A percentile compares a stretch with the other conserved stretches of the same genome.
phyloP scores from a whole-genome alignment of 1,284 basidiomycete genomes.

The Rhodotorula sp. region DNA sequence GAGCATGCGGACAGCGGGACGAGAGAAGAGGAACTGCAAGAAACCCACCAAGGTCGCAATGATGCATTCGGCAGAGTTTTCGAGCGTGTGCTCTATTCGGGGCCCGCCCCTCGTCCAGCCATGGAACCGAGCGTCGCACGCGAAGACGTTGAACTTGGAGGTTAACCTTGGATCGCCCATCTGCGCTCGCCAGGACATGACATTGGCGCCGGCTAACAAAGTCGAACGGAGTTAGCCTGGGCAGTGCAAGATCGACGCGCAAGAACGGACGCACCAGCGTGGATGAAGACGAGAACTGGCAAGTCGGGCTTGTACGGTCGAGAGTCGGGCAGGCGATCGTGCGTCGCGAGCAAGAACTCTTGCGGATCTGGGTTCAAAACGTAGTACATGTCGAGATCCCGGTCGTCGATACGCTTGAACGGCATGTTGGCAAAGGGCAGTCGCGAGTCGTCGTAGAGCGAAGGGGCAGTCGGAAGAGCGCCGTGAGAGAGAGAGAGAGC shows the following conservation, averaged over 20 bases:
- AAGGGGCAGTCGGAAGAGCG: not conserved
- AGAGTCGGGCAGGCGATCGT: conserved; percentile 21
- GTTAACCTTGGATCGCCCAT: conserved; percentile 13
- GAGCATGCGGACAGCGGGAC: not conserved
- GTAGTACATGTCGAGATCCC: conserved; percentile 24
- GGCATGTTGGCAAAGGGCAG: conserved; percentile 13
- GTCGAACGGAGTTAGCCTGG: not conserved
- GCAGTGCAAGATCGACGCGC: not conserved
- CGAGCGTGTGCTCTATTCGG: conserved; percentile 18
- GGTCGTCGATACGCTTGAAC: conserved; percentile 24
- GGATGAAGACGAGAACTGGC: conserved; percentile 24
- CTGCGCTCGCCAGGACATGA: conserved; percentile 7
- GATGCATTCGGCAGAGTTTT: conserved; percentile 26
- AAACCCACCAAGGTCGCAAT: conserved; percentile 12
- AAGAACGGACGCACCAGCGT: conserved; percentile 1
- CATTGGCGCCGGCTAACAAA: conserved; percentile 7
- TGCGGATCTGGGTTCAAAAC: conserved; percentile 20
- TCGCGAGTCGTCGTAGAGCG: not conserved
- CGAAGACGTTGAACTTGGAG: conserved; percentile 9
- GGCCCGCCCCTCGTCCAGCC: conserved; percentile 18
- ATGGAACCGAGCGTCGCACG: conserved; percentile 16
- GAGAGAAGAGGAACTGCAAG: too few relatives aligned
- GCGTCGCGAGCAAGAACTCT: conserved; percentile 7
- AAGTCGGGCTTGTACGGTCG: conserved; percentile 12
- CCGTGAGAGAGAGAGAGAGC: too few relatives aligned